A percentile compares a stretch with the other conserved stretches of the same genome.
Conservation (phyloP, 2,329 filamentous ascomycete genomes). For the Cryphonectria nitschkei region DNA sequence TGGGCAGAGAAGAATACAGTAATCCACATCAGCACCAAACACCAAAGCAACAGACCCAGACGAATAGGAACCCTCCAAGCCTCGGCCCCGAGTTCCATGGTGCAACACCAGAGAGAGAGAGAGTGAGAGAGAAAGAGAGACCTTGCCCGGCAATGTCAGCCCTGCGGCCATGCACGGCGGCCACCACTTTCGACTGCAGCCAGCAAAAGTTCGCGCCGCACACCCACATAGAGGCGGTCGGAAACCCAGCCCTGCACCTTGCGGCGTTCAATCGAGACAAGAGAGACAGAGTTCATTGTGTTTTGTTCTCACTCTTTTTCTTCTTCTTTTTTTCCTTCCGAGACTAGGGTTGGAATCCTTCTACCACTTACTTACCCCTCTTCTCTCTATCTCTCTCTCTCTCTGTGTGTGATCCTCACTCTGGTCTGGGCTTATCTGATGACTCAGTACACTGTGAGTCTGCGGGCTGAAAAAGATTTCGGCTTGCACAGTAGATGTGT, state of each 20-base stretch:
- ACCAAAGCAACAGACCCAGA: not conserved
- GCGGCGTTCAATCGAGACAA: not conserved
- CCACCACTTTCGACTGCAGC: not conserved
- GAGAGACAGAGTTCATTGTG: not conserved
- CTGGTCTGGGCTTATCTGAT: not conserved
- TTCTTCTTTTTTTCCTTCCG: not conserved
- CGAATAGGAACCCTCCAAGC: not conserved
- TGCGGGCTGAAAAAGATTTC: too few species aligned
- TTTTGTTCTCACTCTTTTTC: too few species aligned
- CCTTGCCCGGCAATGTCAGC: slow-evolving; percentile 7
- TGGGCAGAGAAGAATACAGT: not conserved
- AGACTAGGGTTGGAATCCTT: not conserved
- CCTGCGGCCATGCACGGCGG: slow-evolving; percentile 4
- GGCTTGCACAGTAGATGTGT: not conserved
- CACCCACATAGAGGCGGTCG: not conserved
- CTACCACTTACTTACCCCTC: not conserved
- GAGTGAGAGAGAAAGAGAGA: too few species aligned
- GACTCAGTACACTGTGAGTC: not conserved
- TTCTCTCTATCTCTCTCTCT: not conserved
- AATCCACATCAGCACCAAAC: not conserved
- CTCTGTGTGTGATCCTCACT: not conserved
- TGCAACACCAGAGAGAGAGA: not conserved
- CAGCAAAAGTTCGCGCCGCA: not conserved
- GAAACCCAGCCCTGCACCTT: not conserved
- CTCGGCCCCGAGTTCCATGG: not conserved